Base-by-base conservation (phyloP, 768 basidiomycete genomes). In the Leccinellum albellum region DNA sequence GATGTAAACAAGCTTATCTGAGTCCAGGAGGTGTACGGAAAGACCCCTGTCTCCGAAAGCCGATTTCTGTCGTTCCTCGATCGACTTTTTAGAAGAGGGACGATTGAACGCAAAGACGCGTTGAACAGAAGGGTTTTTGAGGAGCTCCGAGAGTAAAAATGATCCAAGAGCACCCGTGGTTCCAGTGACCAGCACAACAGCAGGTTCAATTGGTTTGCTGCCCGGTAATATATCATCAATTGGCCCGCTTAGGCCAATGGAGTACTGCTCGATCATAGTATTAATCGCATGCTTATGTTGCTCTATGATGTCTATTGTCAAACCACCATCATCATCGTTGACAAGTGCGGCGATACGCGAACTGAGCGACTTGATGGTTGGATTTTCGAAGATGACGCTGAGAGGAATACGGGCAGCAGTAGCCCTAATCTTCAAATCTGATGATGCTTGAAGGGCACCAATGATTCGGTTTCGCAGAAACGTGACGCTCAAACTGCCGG, bases 141-240 rank as follows among this genome's bases (percentile, higher is more conserved):
- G 53, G 6, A 78, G 69, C 2, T 62, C 55, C 0, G 63, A 66
- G 4, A 78, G 70, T 4, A 77, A 55, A 46, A 73, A 68, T 0
- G 73, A 71, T 10, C 78, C 78, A 3, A 79, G 66, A n/a, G 66
- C 69, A 4, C 77, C 78, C 1, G 78, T 78, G 4, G 71, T 67
- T 14, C 77, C 77, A 0, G 77, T 78, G 23, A 78, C 58, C 7
- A 76, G 61, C 1, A 78, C 71, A 0, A 71, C 71, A 0, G 61
- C 63, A 9, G 53, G 49, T 15, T 62, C 59, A 14, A 51, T 33
- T n/a, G 37, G 17, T 23, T 9, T 3, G 35, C 29, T 57, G n/a
- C 33, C 58, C 3, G 50, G 55, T 21, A 58, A 40, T 15, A 62
- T 23, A n/a, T 56, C 57, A 17, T 61, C 56, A 2, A 24, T 31